A percentile compares a stretch with the other conserved stretches of the same genome.
phyloP scores from a whole-genome alignment of 371 early-diverging fungal species.

The Haplosporangium sp. region DNA sequence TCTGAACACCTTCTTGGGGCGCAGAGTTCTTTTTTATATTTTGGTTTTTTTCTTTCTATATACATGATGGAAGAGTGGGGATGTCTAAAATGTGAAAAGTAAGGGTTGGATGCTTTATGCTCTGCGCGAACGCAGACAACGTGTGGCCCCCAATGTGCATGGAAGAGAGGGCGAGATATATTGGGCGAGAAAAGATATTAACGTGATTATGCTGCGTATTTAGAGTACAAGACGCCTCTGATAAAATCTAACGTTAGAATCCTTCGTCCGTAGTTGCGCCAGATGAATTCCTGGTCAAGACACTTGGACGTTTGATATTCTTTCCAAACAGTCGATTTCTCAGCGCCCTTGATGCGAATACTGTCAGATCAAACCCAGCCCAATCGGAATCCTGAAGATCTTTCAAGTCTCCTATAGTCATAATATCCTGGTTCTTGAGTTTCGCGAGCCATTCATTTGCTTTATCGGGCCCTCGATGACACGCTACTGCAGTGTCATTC shows the following conservation, averaged over 20 bases:
- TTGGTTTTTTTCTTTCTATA: no score
- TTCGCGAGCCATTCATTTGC: conserved; percentile 80
- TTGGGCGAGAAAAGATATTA: no score
- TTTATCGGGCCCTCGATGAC: conserved; percentile 77
- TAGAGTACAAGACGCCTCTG: no score
- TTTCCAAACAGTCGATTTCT: conserved; percentile 82
- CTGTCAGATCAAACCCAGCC: conserved; percentile 81
- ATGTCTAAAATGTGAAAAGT: no score
- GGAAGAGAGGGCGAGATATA: no score
- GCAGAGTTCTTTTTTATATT: no score
- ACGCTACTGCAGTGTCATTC: conserved; percentile 71
- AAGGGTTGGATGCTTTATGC: no score
- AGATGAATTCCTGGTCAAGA: conserved; percentile 66
- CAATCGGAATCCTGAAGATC: conserved; percentile 84
- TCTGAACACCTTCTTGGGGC: no score
- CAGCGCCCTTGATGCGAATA: conserved; percentile 87
- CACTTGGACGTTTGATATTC: conserved; percentile 60
- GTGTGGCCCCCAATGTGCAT: no score
- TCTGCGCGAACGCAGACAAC: no score
- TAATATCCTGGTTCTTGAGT: conserved; percentile 79
- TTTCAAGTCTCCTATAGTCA: conserved; percentile 84
- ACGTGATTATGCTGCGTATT: no score
- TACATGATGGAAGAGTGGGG: no score
- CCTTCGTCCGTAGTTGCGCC: conserved; percentile 69
- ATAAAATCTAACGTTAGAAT: conserved; percentile 56